Evolutionary conservation across 345 rosid species (phyloP), one percentile per base, ranked within the genome.

Genomic region (Citrus hindsii): DNA sequence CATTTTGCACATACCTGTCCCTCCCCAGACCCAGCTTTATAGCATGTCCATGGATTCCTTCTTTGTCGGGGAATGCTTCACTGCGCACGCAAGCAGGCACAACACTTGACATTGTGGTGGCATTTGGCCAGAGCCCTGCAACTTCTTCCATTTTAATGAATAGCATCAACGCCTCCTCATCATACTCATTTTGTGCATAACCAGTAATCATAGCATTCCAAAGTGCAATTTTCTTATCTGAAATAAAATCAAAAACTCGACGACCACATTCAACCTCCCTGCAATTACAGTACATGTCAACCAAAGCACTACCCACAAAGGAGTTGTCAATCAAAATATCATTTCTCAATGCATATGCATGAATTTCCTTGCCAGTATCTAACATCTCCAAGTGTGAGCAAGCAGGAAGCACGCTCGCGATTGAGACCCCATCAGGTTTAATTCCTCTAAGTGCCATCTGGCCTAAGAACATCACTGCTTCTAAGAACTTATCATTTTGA

Each of bases 201-300:
- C 99, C 98, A 69, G 95, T 71, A 65, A 95, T 90, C 97, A 95
- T 92, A 56, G 99, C 96, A 87, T 93, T 95, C 98, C 96, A 95
- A 70, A 94, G 80, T 22, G 83, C 95, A 69, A 83, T 84, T 83
- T 79, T 87, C 83, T 80, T 79, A 69, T 88, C 88, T 55, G 48
- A 69, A 40, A 87, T 77, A 38, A 85, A 71, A 81, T 92, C 84
- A 84, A 95, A 93, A 58, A 91, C 92, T 69, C 77, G 76, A 53
- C 90, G 88, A 40, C 90, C 98, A 83, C 87, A 84, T 67, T 87
- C 84, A 40, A 91, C 92, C 82, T 77, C 72, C 67, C 82, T 86
- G 76, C 97, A 95, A 74, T 94, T 95, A 81, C 94, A 91, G 83
- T 92, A 95, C 98, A 95, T 92, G 79, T 95, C 99, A 77, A 95